These are phyloP conservation scores for Actinomucor elegans DNA, from an alignment of 371 early-diverging fungal species.

Conservation along the genomic window DNA sequence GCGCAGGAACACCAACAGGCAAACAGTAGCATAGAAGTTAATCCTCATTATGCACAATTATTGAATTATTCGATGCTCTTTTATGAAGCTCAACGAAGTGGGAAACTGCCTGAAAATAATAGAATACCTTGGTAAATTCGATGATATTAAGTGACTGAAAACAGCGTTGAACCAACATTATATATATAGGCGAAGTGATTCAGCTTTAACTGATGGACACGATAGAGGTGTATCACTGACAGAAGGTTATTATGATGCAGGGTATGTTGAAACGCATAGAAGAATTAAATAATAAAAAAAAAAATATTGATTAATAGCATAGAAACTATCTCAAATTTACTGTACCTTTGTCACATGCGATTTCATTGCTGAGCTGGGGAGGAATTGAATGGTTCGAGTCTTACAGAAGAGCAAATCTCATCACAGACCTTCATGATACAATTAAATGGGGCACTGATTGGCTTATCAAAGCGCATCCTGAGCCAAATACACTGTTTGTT, in stretches of 20 bases:
- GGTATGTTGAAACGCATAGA: not conserved
- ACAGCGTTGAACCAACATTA: not conserved
- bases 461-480: constrained; percentile 61
- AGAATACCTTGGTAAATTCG: constrained; percentile 44
- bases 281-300: no score
- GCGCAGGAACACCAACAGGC: constrained; percentile 45
- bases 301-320: no score
- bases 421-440: constrained; percentile 39
- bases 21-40: not conserved
- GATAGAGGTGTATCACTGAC: constrained; percentile 28
- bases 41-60: constrained; percentile 5
- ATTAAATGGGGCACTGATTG: constrained; percentile 67
- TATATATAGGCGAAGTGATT: constrained; percentile 47
- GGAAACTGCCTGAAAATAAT: constrained; percentile 46
- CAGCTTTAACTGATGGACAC: constrained; percentile 49
- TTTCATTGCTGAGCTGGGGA: constrained; percentile 60
- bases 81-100: constrained; percentile 60
- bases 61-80: constrained; percentile 48
- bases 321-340: constrained; percentile 50
- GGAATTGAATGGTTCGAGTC: constrained; percentile 54
- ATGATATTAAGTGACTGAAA: not conserved
- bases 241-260: constrained; percentile 44
- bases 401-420: constrained; percentile 46
- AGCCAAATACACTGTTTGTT: constrained; percentile 43
- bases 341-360: constrained; percentile 53